phyloP scores from a whole-genome alignment of 768 basidiomycete species.

The Calocybe indica region DNA sequence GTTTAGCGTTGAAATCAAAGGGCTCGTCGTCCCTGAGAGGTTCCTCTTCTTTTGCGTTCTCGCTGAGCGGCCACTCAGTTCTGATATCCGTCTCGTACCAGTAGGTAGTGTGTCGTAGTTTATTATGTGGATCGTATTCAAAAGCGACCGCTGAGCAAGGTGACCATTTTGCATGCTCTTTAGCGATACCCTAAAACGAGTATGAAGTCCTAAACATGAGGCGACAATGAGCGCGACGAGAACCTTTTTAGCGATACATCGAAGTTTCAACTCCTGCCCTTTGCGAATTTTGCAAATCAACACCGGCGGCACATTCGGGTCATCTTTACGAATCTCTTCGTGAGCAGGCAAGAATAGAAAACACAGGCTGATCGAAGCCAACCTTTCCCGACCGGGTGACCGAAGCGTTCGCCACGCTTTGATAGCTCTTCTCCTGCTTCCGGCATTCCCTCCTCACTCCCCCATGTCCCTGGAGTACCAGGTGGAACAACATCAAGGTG shows the following conservation, averaged over 20 bases:
- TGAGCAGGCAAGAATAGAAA: conserved; percentile 6
- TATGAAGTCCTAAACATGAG: not conserved
- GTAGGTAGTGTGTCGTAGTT: conserved; percentile 89
- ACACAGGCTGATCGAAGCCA: conserved; percentile 15
- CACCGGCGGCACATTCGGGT: conserved; percentile 59
- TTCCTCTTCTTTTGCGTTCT: conserved; percentile 84
- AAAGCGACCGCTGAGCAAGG: conserved; percentile 93
- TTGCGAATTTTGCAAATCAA: conserved; percentile 89
- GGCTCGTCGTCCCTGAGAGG: conserved; percentile 70
- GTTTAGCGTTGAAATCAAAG: conserved; percentile 86
- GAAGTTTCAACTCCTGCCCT: conserved; percentile 83
- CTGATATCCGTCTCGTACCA: conserved; percentile 86
- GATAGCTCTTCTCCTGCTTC: conserved; percentile 64
- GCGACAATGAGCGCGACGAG: conserved; percentile 6
- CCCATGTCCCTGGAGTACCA: conserved; percentile 15
- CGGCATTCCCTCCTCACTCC: conserved; percentile 23
- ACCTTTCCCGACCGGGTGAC: conserved; percentile 84
- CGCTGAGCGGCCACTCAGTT: conserved; percentile 87
- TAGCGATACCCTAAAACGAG: conserved; percentile 77
- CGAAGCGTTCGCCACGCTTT: conserved; percentile 72
- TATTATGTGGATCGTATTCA: conserved; percentile 98
- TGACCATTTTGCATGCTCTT: conserved; percentile 99
- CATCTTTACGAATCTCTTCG: conserved; percentile 33
- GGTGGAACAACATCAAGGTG: conserved; percentile 63
- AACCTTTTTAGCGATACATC: conserved; percentile 94